These are phyloP conservation scores for Lecanicillium sp. DNA, from an alignment of 2,329 filamentous ascomycete species.

Conservation along the genomic window DNA sequence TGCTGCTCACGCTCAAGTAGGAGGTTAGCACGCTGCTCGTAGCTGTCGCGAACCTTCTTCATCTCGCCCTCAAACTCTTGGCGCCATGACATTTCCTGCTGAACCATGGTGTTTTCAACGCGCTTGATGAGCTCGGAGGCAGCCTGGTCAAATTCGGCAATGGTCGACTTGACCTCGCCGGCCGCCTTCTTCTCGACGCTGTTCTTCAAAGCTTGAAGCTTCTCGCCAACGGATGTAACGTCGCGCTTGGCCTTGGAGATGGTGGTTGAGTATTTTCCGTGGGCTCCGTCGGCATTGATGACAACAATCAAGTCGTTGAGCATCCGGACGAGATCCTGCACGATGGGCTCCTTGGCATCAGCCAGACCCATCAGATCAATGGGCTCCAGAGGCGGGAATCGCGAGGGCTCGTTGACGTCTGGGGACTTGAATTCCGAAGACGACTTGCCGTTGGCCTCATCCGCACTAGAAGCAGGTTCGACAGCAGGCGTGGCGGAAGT, in stretches of 20 bases:
- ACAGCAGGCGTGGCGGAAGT: constrained; percentile 16
- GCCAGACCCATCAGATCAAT: constrained; percentile 73
- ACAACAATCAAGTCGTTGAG: constrained; percentile 93
- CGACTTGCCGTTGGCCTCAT: constrained; percentile 14
- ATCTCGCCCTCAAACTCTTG: constrained; percentile 84
- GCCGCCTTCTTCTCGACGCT: constrained; percentile 64
- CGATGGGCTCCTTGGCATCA: constrained; percentile 73
- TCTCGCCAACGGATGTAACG: constrained; percentile 65
- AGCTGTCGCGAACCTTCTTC: constrained; percentile 65
- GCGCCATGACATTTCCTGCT: constrained; percentile 75
- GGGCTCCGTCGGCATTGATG: constrained; percentile 77
- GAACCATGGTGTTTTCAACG: constrained; percentile 74
- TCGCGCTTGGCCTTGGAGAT: constrained; percentile 82
- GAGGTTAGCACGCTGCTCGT: constrained; percentile 70
- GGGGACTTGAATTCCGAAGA: constrained; percentile 39
- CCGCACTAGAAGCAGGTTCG: constrained; percentile 9
- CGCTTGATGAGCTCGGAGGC: constrained; percentile 80
- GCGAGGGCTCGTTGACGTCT: constrained; percentile 58
- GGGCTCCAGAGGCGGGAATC: constrained; percentile 53
- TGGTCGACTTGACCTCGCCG: constrained; percentile 61
- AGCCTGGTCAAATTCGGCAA: constrained; percentile 75
- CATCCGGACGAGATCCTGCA: constrained; percentile 90
- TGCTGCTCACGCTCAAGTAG: constrained; percentile 73
- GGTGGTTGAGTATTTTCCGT: constrained; percentile 67
- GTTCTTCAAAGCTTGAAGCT: constrained; percentile 67